phyloP scores from a whole-genome alignment of 805 yeast genomes.

The Wickerhamomyces chaumierensis region DNA sequence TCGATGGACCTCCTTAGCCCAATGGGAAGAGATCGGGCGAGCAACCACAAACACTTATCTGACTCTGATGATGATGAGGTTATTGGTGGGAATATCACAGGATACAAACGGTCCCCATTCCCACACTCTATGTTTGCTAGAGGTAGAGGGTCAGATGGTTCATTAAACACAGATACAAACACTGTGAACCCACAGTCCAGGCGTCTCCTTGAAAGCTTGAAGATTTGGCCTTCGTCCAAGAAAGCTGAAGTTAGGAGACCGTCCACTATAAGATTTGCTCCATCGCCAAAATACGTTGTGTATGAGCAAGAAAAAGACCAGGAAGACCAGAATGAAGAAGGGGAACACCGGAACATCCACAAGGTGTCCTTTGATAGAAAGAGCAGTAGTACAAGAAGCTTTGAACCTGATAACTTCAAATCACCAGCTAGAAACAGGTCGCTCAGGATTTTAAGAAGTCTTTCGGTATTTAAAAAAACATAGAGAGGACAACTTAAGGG shows the following conservation, averaged over 20 bases:
- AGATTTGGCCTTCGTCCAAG: conserved; percentile 1
- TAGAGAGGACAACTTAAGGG: too few relatives aligned
- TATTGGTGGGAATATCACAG: conserved; percentile 2
- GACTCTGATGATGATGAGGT: conserved; percentile 1
- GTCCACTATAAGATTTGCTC: conserved; percentile 12
- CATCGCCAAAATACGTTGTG: conserved; percentile 6
- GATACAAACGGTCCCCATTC: too few relatives aligned
- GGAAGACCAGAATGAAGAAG: neutral
- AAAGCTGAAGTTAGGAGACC: conserved; percentile 1
- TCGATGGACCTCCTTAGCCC: conserved; percentile 3
- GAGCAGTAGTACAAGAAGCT: neutral
- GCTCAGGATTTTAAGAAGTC: too few relatives aligned
- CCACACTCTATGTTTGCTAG: too few relatives aligned
- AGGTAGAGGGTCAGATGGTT: too few relatives aligned
- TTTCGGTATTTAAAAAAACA: too few relatives aligned
- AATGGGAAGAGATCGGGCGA: conserved; percentile 3
- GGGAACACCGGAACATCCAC: neutral
- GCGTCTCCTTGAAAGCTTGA: neutral
- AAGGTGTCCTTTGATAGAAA: neutral
- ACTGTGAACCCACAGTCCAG: too few relatives aligned
- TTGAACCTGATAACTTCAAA: too few relatives aligned
- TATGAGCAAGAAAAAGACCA: neutral
- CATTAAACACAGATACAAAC: too few relatives aligned
- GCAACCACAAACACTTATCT: too few relatives aligned
- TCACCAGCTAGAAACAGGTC: too few relatives aligned